Conservation (phyloP, 306 rosid species). For the Castanea mollissima region DNA sequence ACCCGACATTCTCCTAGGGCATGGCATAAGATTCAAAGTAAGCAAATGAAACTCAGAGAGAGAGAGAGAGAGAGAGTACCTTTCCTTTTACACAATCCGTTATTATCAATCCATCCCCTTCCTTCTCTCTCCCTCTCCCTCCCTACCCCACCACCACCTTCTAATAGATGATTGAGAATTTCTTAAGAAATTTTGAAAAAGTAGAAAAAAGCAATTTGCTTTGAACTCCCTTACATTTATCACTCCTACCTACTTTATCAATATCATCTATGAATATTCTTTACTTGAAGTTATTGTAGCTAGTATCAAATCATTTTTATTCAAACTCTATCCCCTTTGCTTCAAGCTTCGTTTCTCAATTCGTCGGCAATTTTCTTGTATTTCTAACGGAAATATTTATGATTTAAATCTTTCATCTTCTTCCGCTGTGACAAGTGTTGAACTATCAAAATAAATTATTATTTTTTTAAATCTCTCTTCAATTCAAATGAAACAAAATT, state of each 20-base stretch:
- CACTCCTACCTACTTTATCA: background rate
- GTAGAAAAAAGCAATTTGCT: slow-evolving; percentile 10
- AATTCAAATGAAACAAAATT: no score
- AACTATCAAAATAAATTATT: no score
- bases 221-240: background rate
- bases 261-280: background rate
- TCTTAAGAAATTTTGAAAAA: background rate
- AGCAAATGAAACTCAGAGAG: background rate
- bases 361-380: no score
- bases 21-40: slow-evolving; percentile 63
- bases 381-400: no score
- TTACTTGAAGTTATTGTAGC: background rate
- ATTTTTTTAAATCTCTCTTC: no score
- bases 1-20: slow-evolving; percentile 28
- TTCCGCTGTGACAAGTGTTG: no score
- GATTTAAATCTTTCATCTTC: no score
- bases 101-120: slow-evolving; percentile 25
- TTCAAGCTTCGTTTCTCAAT: no score
- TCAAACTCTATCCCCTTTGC: no score
- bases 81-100: slow-evolving; percentile 32
- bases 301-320: background rate
- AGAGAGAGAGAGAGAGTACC: background rate
- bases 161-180: slow-evolving; percentile 5
- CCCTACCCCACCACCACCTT: slow-evolving; percentile 21
- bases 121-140: slow-evolving; percentile 1